Percentiles rank a stretch among this genome's conserved stretches.
Conservation (phyloP, 1,284 basidiomycete genomes). For the Microbotryum violaceum region DNA sequence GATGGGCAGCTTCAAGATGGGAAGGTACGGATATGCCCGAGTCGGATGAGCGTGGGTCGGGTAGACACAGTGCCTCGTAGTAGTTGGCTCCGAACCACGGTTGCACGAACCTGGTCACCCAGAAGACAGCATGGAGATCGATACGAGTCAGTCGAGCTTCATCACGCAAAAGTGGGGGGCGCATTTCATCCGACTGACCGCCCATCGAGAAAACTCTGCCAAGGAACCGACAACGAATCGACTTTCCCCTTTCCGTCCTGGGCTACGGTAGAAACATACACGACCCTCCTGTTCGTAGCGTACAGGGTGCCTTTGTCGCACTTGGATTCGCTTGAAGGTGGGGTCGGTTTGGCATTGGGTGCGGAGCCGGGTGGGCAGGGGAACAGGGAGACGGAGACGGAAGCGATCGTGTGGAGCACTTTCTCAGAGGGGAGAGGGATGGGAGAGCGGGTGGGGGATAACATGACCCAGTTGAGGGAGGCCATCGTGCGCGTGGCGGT, state of each 20-base stretch:
- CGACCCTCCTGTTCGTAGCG: constrained; percentile 20
- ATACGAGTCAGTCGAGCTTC: no score
- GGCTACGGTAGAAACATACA: constrained; percentile 13
- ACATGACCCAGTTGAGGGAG: constrained; percentile 22
- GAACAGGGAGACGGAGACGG: constrained; percentile 9
- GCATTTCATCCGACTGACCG: not conserved
- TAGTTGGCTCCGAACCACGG: constrained; percentile 30
- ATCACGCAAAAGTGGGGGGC: no score
- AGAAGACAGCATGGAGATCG: constrained; percentile 13
- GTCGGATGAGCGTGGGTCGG: not conserved
- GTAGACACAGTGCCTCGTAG: constrained; percentile 20
- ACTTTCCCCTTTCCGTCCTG: not conserved
- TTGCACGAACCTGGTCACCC: constrained; percentile 23
- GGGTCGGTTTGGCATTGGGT: not conserved
- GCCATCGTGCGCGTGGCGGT: constrained; percentile 14
- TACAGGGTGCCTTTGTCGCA: constrained; percentile 11
- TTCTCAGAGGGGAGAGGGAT: constrained; percentile 28
- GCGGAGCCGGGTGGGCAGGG: constrained; percentile 3
- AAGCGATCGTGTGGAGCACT: constrained; percentile 5
- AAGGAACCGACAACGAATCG: no score
- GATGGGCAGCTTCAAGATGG: not conserved
- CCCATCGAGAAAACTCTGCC: no score
- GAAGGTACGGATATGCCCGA: constrained; percentile 16
- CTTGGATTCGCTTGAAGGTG: not conserved
- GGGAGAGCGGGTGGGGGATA: constrained; percentile 3